These are phyloP conservation scores for Colletotrichum sojae DNA, from an alignment of 2,329 filamentous ascomycete species.

Conservation along the genomic window DNA sequence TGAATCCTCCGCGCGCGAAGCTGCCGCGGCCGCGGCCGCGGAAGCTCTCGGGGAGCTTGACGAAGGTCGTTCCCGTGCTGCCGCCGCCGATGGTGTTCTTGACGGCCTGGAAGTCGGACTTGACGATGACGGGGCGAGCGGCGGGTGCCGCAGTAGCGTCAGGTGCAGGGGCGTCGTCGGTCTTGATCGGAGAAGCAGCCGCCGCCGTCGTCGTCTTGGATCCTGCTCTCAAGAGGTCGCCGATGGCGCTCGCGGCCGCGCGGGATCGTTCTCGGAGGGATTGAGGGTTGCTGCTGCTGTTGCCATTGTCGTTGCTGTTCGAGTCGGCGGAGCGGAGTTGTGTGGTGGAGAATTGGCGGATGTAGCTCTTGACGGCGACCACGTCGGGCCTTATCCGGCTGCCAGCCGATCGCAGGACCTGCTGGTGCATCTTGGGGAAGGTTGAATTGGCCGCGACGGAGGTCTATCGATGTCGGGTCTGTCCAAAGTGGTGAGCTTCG, in stretches of 20 bases:
- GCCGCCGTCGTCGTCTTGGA: not conserved
- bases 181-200: constrained; percentile 22
- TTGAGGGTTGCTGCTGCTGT: constrained; percentile 12
- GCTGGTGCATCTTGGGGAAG: constrained; percentile 52
- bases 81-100: constrained; percentile 52
- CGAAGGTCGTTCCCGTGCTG: constrained; percentile 30
- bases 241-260: constrained; percentile 53
- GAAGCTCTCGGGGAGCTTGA: constrained; percentile 35
- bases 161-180: not conserved
- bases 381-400: constrained; percentile 51
- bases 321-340: constrained; percentile 51
- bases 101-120: constrained; percentile 56
- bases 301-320: constrained; percentile 27
- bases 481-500: constrained; percentile 7
- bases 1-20: not conserved
- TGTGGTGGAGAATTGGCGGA: constrained; percentile 57
- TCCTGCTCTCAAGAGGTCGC: constrained; percentile 46
- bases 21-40: too few relatives aligned
- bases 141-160: not conserved
- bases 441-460: not conserved
- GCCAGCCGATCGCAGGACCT: constrained; percentile 55
- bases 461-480: constrained; percentile 20
- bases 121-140: constrained; percentile 35
- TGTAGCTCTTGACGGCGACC: constrained; percentile 50
- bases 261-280: constrained; percentile 48